Evolutionary conservation across 2,329 filamentous ascomycete species (phyloP).

Genomic region (Aspergillus chevalieri): DNA sequence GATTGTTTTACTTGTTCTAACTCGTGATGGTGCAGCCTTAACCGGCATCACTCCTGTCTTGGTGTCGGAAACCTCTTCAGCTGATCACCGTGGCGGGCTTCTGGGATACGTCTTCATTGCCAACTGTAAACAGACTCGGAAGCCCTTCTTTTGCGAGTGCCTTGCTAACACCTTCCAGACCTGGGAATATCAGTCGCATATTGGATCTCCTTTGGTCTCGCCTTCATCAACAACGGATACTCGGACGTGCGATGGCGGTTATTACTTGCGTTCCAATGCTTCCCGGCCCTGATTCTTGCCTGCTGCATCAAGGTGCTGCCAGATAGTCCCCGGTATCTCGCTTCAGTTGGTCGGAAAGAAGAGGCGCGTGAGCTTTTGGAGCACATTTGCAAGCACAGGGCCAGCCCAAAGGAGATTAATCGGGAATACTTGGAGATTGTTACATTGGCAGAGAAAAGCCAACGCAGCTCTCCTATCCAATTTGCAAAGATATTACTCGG

Average conservation of each 20-base stretch:
- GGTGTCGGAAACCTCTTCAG: slow-evolving; percentile 45
- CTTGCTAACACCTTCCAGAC: slow-evolving; percentile 18
- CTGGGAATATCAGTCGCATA: slow-evolving; percentile 42
- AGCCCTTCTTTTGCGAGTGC: no score
- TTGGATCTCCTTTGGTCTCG: slow-evolving; percentile 31
- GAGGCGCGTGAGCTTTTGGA: slow-evolving; percentile 37
- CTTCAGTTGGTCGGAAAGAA: slow-evolving; percentile 34
- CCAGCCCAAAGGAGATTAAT: slow-evolving; percentile 23
- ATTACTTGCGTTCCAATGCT: slow-evolving; percentile 28
- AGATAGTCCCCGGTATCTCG: slow-evolving; percentile 28
- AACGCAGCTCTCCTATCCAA: slow-evolving; percentile 31
- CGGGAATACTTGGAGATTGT: slow-evolving; percentile 32
- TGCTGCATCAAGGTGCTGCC: slow-evolving; percentile 27
- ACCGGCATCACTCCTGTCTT: slow-evolving; percentile 47
- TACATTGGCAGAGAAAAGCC: slow-evolving; percentile 22
- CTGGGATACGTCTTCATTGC: slow-evolving; percentile 50
- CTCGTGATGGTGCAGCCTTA: slow-evolving; percentile 22
- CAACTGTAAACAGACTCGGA: slow-evolving; percentile 32
- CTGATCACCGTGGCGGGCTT: slow-evolving; percentile 42
- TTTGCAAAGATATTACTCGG: slow-evolving; percentile 36
- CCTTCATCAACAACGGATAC: slow-evolving; percentile 27
- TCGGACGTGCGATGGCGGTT: slow-evolving; percentile 32
- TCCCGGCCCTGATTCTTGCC: slow-evolving; percentile 23
- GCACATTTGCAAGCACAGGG: not conserved
- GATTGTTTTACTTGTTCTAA: slow-evolving; percentile 3